phyloP scores from a whole-genome alignment of 495 filamentous ascomycete genomes.

The Hypoxylon trugodes region DNA sequence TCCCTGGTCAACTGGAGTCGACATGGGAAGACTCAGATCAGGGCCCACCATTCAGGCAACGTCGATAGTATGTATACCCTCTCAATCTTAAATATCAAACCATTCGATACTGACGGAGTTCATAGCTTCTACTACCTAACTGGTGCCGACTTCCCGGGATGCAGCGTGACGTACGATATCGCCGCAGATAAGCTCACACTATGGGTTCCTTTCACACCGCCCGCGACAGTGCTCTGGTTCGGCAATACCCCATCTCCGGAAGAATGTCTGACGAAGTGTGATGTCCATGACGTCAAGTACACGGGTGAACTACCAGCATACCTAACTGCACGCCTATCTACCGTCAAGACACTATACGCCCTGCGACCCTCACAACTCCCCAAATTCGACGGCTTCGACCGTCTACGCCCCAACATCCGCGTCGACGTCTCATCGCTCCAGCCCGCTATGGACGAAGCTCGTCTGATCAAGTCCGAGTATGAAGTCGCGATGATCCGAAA shows the following conservation, averaged over 20 bases:
- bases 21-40: slow-evolving; percentile 69
- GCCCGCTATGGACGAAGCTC: slow-evolving; percentile 74
- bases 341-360: slow-evolving; percentile 51
- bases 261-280: slow-evolving; percentile 58
- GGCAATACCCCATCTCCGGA: slow-evolving; percentile 62
- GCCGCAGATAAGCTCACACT: slow-evolving; percentile 62
- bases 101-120: slow-evolving; percentile 17
- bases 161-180: slow-evolving; percentile 70
- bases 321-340: slow-evolving; percentile 41
- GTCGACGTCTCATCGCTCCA: slow-evolving; percentile 60
- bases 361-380: slow-evolving; percentile 54
- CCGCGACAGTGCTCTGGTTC: slow-evolving; percentile 66
- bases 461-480: slow-evolving; percentile 80
- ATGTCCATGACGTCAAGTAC: slow-evolving; percentile 62
- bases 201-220: slow-evolving; percentile 67
- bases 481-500: slow-evolving; percentile 81
- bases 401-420: slow-evolving; percentile 40
- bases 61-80: slow-evolving; percentile 58
- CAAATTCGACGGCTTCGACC: slow-evolving; percentile 46
- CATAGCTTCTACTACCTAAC: slow-evolving; percentile 71
- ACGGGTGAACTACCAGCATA: slow-evolving; percentile 47
- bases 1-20: slow-evolving; percentile 58
- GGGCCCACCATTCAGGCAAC: slow-evolving; percentile 67
- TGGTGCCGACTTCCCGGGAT: slow-evolving; percentile 68
- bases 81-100: neutral